Evolutionary conservation across 1,284 basidiomycete species (phyloP).

Genomic region (Malassezia cuniculi): DNA sequence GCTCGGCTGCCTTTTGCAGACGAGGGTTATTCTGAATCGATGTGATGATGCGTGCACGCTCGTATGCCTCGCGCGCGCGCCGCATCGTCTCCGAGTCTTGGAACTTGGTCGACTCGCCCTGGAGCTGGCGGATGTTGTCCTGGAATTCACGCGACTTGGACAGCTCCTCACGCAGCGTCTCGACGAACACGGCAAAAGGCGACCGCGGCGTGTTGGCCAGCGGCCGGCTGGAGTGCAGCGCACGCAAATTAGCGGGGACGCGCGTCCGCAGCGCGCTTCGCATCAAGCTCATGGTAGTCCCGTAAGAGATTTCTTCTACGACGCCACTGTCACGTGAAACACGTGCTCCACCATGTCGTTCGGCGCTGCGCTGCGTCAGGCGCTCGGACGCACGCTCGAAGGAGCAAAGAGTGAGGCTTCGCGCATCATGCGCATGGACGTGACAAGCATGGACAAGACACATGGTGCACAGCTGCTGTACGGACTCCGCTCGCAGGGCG

Average conservation of each 20-base stretch:
- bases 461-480: slow-evolving; percentile 26
- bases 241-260: too few species aligned
- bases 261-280: neutral
- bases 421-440: slow-evolving; percentile 39
- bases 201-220: slow-evolving; percentile 48
- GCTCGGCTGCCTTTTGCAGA: slow-evolving; percentile 76
- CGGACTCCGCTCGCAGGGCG: slow-evolving; percentile 15
- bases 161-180: slow-evolving; percentile 80
- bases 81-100: slow-evolving; percentile 97
- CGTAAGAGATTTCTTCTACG: too few species aligned
- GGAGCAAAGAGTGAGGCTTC: slow-evolving; percentile 27
- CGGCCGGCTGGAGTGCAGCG: neutral
- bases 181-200: slow-evolving; percentile 89
- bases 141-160: slow-evolving; percentile 86
- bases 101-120: slow-evolving; percentile 90
- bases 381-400: slow-evolving; percentile 31
- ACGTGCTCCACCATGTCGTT: slow-evolving; percentile 23
- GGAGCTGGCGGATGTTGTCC: slow-evolving; percentile 89
- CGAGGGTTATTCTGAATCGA: slow-evolving; percentile 94
- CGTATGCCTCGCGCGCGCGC: slow-evolving; percentile 74
- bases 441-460: slow-evolving; percentile 21
- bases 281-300: too few species aligned
- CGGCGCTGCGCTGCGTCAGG: slow-evolving; percentile 20
- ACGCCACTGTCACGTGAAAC: slow-evolving; percentile 10
- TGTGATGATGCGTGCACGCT: slow-evolving; percentile 78